phyloP scores from a whole-genome alignment of 2,329 filamentous ascomycete species.

The Pseudocercospora fuligena region DNA sequence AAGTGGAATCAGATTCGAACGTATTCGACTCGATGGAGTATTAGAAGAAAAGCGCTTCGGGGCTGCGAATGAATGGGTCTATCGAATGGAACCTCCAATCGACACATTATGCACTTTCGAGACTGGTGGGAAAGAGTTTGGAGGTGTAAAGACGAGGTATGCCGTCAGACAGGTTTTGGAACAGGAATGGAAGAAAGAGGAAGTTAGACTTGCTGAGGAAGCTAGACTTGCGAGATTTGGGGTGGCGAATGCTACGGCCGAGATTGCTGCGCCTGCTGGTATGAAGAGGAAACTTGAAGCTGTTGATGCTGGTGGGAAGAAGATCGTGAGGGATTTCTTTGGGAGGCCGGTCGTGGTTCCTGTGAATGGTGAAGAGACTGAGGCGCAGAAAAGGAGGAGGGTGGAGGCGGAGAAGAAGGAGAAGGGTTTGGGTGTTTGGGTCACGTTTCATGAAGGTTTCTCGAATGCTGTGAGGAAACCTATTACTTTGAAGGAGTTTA shows the following conservation, averaged over 20 bases:
- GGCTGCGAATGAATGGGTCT: conserved; percentile 65
- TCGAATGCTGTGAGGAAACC: conserved; percentile 93
- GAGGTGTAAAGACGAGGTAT: conserved; percentile 78
- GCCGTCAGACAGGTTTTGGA: conserved; percentile 92
- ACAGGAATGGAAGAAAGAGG: conserved; percentile 81
- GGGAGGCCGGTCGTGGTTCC: conserved; percentile 68
- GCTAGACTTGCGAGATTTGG: conserved; percentile 69
- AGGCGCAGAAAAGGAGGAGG: conserved; percentile 43
- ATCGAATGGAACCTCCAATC: conserved; percentile 92
- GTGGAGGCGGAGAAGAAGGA: conserved; percentile 45
- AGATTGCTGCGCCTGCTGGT: conserved; percentile 14
- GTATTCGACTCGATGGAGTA: conserved; percentile 71
- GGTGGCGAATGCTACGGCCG: conserved; percentile 44
- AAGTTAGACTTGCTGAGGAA: conserved; percentile 67
- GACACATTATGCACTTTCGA: conserved; percentile 78
- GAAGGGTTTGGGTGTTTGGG: conserved; percentile 86
- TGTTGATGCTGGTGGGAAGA: conserved; percentile 39
- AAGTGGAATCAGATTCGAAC: conserved; percentile 79
- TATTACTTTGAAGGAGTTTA: conserved; percentile 77
- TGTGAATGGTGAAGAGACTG: conserved; percentile 46
- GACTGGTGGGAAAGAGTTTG: conserved; percentile 60
- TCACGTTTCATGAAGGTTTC: conserved; percentile 86
- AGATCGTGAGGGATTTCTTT: conserved; percentile 80
- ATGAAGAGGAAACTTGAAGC: conserved; percentile 25
- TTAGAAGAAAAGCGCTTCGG: conserved; percentile 8